Base-by-base conservation (phyloP, 495 filamentous ascomycete species). In the Hypomontagnella submonticulosa region DNA sequence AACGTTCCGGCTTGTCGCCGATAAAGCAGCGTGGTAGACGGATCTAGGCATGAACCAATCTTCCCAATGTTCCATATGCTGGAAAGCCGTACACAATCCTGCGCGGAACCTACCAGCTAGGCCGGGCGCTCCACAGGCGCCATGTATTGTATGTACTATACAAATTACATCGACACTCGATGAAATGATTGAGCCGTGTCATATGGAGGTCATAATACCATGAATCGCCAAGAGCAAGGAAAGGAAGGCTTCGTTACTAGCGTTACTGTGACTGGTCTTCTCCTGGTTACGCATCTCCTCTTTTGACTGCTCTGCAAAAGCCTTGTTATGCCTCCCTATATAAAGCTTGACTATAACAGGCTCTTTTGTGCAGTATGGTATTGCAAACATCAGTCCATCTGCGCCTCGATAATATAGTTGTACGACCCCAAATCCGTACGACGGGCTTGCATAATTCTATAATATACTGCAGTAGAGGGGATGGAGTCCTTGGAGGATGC, bases 1-100 rank as follows among this genome's bases (percentile, higher is more conserved):
- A 71, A 43, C 34, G 20, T 47, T 61, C 64, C 51, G 54, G 54
- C 61, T 61, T 56, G 51, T 65, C 66, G 34, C 55, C 54, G 49
- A 64, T 67, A 63, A 58, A 55, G 32, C 23, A 54, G 36, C 51
- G 49, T 42, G 55, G 32, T 64, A 52, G 40, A 64, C 46, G 56
- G 49, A 68, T 61, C 57, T 57, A 49, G 64, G 52, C 60, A 57
- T 65, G 69, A 55, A 32, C 65, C 42, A 67, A 52, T 54, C 44
- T 63, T 60, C 38, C 65, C 42, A 67, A 52, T 54, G 50, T 63
- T 60, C 36, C 40, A 59, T 51, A 49, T 34, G 54, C 38, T 15
- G 34, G 11, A 42, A 43, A 57, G 16, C 54, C 53, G 44, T 61
- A 53, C 47, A 61, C 12, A 32, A 70, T 65, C 57, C 44, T 58